These are phyloP conservation scores for Pseudopyrenochaeta lycopersici DNA, from an alignment of 2,329 filamentous ascomycete genomes.

Conservation along the genomic window DNA sequence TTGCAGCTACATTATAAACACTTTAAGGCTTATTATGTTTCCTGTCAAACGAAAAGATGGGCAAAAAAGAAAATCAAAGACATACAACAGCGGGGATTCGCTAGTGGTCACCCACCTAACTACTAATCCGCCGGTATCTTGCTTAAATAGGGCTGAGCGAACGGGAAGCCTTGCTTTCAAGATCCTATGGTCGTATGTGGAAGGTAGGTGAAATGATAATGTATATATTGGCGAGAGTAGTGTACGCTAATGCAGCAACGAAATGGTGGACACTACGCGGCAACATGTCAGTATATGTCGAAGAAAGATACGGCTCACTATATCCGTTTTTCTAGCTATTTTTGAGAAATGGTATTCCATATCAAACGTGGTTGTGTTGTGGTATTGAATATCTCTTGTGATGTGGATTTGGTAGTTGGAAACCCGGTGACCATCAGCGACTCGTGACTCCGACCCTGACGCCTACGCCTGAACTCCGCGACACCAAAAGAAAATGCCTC, in stretches of 20 bases:
- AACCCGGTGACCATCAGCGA: background rate
- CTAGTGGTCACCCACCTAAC: background rate
- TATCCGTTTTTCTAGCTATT: background rate
- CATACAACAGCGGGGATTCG: conserved; percentile 3
- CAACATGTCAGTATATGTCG: no score
- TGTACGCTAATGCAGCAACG: no score
- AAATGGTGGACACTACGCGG: no score
- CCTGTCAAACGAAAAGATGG: no score
- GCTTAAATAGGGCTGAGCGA: background rate
- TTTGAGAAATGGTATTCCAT: background rate
- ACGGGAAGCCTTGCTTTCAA: background rate
- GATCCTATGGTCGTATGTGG: background rate
- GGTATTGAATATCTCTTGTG: background rate
- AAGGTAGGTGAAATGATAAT: background rate
- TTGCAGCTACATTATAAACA: no score
- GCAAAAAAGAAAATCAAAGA: background rate
- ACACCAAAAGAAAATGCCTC: background rate
- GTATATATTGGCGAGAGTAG: background rate
- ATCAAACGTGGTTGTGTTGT: background rate
- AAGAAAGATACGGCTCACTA: background rate
- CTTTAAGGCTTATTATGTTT: no score
- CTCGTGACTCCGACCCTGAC: background rate
- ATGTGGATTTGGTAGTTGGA: background rate
- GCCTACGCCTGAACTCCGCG: conserved; percentile 11
- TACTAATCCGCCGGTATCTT: background rate